These are phyloP conservation scores for Mycena sanguinolenta DNA, from an alignment of 768 basidiomycete species.

Conservation along the genomic window DNA sequence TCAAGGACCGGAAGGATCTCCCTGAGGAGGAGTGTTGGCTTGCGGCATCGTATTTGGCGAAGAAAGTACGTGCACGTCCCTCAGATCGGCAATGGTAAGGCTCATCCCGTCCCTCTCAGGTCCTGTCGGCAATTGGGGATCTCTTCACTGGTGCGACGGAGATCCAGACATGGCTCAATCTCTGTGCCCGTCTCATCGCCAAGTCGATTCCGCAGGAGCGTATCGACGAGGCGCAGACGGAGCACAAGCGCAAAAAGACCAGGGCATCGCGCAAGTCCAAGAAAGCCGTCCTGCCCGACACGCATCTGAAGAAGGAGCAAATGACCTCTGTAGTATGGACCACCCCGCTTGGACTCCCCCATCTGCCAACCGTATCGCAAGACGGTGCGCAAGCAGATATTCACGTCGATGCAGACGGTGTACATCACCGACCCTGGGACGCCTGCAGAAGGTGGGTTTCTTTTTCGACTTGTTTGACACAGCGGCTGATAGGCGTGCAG, in stretches of 20 bases:
- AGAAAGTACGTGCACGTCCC: constrained; percentile 59
- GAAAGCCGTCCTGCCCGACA: constrained; percentile 42
- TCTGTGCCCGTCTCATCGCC: constrained; percentile 86
- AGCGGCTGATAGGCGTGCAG: constrained; percentile 47
- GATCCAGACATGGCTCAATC: constrained; percentile 93
- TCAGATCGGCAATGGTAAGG: not conserved
- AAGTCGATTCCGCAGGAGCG: constrained; percentile 87
- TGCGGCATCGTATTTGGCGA: constrained; percentile 85
- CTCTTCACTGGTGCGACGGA: constrained; percentile 92
- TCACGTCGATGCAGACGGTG: constrained; percentile 87
- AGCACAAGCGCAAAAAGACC: constrained; percentile 36
- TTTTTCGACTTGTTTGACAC: constrained; percentile 1
- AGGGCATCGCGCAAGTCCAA: constrained; percentile 13
- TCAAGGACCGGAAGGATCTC: constrained; percentile 82
- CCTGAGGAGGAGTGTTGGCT: constrained; percentile 79
- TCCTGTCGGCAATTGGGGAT: constrained; percentile 87
- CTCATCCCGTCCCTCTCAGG: constrained; percentile 50
- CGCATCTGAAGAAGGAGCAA: constrained; percentile 81
- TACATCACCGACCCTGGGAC: constrained; percentile 90
- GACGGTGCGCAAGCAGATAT: constrained; percentile 82
- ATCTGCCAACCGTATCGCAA: constrained; percentile 98
- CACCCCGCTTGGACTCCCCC: constrained; percentile 92
- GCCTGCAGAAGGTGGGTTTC: constrained; percentile 69
- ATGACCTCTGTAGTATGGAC: constrained; percentile 99
- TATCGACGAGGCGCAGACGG: constrained; percentile 59